Percentiles rank a stretch among this genome's conserved stretches.
These are phyloP conservation scores for Lichina pygmaea DNA, from an alignment of 495 filamentous ascomycete genomes.

Conservation along the genomic window DNA sequence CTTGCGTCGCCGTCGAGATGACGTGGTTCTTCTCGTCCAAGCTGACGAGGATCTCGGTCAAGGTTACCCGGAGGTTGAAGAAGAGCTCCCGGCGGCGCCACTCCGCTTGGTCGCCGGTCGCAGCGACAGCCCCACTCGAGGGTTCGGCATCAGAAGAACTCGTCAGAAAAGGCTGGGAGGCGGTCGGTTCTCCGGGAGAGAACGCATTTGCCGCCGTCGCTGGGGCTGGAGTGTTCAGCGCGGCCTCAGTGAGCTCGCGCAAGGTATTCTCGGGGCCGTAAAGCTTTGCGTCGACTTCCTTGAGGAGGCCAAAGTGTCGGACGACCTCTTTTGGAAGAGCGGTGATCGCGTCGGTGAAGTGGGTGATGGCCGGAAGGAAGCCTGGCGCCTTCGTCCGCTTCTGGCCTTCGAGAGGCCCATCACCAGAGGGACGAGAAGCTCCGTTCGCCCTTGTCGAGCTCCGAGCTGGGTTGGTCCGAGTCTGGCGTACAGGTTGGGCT, in stretches of 20 bases:
- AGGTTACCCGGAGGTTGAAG: slow-evolving; percentile 12
- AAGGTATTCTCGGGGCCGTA: slow-evolving; percentile 1
- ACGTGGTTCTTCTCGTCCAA: slow-evolving; percentile 95
- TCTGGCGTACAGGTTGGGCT: slow-evolving; percentile 28
- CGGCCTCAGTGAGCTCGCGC: not conserved
- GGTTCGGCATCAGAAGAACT: not conserved
- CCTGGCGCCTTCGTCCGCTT: slow-evolving; percentile 20
- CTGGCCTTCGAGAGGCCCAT: slow-evolving; percentile 11
- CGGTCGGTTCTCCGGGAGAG: too few species aligned
- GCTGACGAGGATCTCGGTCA: slow-evolving; percentile 46
- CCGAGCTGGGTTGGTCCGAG: slow-evolving; percentile 31
- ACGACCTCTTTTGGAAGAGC: slow-evolving; percentile 87
- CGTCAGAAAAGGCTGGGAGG: not conserved
- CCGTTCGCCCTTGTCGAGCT: slow-evolving; percentile 27
- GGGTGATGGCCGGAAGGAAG: slow-evolving; percentile 78
- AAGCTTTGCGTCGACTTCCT: slow-evolving; percentile 92
- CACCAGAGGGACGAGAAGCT: slow-evolving; percentile 15
- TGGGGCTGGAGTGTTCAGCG: not conserved
- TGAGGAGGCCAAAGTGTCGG: slow-evolving; percentile 76
- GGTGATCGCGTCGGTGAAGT: slow-evolving; percentile 79
- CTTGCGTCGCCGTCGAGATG: slow-evolving; percentile 65
- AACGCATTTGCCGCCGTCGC: not conserved
- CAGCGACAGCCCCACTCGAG: not conserved
- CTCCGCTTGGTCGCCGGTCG: slow-evolving; percentile 16
- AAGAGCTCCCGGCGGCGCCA: slow-evolving; percentile 39